phyloP scores from a whole-genome alignment of 31 red algal species.

The Endocladia muricata region DNA sequence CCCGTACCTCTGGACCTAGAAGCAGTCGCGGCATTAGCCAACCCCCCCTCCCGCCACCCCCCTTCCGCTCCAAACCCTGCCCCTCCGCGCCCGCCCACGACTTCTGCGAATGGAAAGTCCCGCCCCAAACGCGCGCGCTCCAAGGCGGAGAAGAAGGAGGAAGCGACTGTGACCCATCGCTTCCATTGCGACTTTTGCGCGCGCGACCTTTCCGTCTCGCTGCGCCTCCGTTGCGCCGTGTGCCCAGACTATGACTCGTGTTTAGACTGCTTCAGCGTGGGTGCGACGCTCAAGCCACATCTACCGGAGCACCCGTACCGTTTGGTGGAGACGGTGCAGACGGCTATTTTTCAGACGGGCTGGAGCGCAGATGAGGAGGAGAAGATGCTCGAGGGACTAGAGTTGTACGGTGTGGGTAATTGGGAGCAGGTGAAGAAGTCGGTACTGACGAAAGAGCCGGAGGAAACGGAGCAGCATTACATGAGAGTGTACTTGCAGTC shows the following conservation, averaged over 20 bases:
- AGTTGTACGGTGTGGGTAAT: slow-evolving; percentile 88
- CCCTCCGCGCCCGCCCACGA: neutral
- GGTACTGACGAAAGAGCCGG: slow-evolving; percentile 54
- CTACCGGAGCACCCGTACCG: slow-evolving; percentile 69
- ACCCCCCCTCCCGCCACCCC: neutral
- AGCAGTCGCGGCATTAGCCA: neutral
- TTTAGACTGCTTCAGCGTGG: slow-evolving; percentile 92
- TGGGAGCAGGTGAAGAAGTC: slow-evolving; percentile 86
- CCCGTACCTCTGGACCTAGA: neutral
- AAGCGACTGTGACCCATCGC: slow-evolving; percentile 38
- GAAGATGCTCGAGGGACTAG: slow-evolving; percentile 82
- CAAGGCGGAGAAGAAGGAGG: slow-evolving; percentile 64
- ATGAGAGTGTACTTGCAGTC: slow-evolving; percentile 64
- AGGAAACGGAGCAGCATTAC: slow-evolving; percentile 74
- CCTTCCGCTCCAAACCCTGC: neutral
- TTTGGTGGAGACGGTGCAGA: slow-evolving; percentile 59
- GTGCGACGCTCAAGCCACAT: slow-evolving; percentile 74
- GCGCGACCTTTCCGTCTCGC: slow-evolving; percentile 66
- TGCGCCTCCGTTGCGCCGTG: slow-evolving; percentile 87
- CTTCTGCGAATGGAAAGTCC: slow-evolving; percentile 16
- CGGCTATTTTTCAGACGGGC: slow-evolving; percentile 51
- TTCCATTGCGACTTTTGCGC: slow-evolving; percentile 94
- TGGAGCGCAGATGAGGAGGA: slow-evolving; percentile 95
- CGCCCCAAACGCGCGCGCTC: slow-evolving; percentile 55
- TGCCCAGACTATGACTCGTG: slow-evolving; percentile 96